Base-by-base conservation (phyloP, 345 rosid genomes). In the Cardamine occulta region DNA sequence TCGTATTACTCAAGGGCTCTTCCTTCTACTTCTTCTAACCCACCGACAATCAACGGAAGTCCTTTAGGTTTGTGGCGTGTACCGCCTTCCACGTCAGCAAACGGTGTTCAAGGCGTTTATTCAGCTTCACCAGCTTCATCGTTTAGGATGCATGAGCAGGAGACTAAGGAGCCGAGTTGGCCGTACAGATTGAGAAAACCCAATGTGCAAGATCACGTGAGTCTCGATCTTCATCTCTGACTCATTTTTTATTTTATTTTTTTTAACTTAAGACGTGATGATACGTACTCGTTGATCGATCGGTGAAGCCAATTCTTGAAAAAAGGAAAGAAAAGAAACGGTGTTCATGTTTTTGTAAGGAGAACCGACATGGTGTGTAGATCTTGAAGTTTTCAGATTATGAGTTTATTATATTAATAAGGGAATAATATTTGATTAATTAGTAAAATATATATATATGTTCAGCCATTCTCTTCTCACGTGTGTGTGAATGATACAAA, bases 221-320 rank as follows among this genome's bases (percentile, higher is more conserved):
- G 98, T 84, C 90, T 94, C 83, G 98, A 94, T 88, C 97, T 94
- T 80, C 96, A 85, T 81, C 93, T 94, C 82, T 94, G 86, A 84
- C 78, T 9, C 28, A 74, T 73, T 53, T 12, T 44, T 44, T 49
- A 8, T 47, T 10, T 2, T 32, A 8, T 15, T 32, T 34, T 60
- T 60, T 40, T 75, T 48, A 59, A 37, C 62, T 51, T 75, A 19
- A 53, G 68, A 54, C 61, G 54, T 49, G 56, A 68, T 75, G 79
- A 75, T 57, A 31, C 32, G 32, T 31, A 29, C 63, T 67, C 31
- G 60, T 26, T 18, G 54, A 59, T 56, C 39, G 54, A 59, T 56
- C 39, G 39, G 29, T n/a, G 48, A 66, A 55, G 66, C 52, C 78
- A 45, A 29, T 45, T 74, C 59, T 66, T 56, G 60, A 8, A 31